Percentiles rank a stretch among this genome's conserved stretches.
Evolutionary conservation across 805 yeast species (phyloP).

Genomic region (Trichomonascus vanleenenianus): DNA sequence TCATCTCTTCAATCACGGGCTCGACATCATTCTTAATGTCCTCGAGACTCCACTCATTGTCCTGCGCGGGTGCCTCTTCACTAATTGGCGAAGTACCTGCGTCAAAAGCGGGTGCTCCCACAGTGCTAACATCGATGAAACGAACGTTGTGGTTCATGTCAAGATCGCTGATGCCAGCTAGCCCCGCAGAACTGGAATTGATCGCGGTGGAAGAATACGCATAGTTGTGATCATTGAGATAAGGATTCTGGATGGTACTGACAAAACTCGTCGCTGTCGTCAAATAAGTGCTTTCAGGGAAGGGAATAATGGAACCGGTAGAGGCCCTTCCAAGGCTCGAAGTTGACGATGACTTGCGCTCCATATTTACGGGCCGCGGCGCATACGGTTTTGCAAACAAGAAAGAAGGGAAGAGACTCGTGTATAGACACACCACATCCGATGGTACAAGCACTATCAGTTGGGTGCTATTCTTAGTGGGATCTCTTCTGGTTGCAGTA

Average conservation of each 20-base stretch:
- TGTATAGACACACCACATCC: conserved; percentile 24
- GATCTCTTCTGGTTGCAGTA: conserved; percentile 1
- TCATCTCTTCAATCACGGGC: conserved; percentile 26
- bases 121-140: neutral
- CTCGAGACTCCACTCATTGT: conserved; percentile 27
- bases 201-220: too few relatives aligned
- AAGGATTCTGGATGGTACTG: neutral
- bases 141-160: neutral
- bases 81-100: conserved; percentile 11
- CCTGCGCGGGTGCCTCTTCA: conserved; percentile 8
- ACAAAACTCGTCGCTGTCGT: conserved; percentile 4
- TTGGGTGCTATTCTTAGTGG: conserved; percentile 5
- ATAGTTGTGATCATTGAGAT: too few relatives aligned
- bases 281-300: neutral
- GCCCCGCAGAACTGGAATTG: neutral
- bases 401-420: conserved; percentile 19
- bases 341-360: neutral
- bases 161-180: neutral
- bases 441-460: conserved; percentile 25
- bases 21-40: conserved; percentile 27
- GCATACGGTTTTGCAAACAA: neutral
- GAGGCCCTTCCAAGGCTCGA: neutral
- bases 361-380: neutral
- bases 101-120: neutral
- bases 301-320: neutral